Base-by-base conservation (phyloP, 306 rosid species). In the Mimosa bimucronata region DNA sequence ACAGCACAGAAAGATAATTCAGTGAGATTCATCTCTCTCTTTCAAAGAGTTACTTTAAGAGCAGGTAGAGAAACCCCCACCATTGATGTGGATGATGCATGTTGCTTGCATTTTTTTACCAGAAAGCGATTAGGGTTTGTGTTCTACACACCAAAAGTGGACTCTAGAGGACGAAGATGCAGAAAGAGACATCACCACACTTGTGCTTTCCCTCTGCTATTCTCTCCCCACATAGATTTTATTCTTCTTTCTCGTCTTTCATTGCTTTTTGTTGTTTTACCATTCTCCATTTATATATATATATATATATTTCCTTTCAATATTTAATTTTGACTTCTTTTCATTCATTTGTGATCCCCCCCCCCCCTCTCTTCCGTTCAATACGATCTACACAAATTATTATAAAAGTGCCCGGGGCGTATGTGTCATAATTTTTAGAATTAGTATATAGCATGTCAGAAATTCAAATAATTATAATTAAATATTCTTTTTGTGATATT, bases 11-110 rank as follows among this genome's bases (percentile, higher is more conserved):
- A 62, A 73, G 68, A 34, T 34, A 34, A 34, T 77, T 77, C 78
- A 71, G 61, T 62, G 13, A 62, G 79, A 82, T 82, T 82, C 85
- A 77, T 40, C 61, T 28, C 46, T 68, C 62, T 55, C 62, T 8
- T 9, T 55, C 29, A n/a, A 13, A 13, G 50, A 45, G 50, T 61
- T 62, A 19, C 67, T 62, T 62, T 37, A 0, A 23, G 16, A 4
- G 21, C n/a, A 37, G 6, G 37, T 46, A 64, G 67, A 15, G 38
- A 34, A 34, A 26, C 29, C 42, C 73, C 44, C 28, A 46, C 73
- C 66, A 76, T 23, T 68, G 18, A 69, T 58, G n/a, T 30, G 58
- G 21, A 21, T 30, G 80, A 75, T 0, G 68, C 74, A 23, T 23
- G 25, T 18, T 19, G 58, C 28, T 19, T 52, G 25, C 58, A 50